Evolutionary conservation across 2,329 filamentous ascomycete species (phyloP).

Genomic region (Aureobasidium namibiae): DNA sequence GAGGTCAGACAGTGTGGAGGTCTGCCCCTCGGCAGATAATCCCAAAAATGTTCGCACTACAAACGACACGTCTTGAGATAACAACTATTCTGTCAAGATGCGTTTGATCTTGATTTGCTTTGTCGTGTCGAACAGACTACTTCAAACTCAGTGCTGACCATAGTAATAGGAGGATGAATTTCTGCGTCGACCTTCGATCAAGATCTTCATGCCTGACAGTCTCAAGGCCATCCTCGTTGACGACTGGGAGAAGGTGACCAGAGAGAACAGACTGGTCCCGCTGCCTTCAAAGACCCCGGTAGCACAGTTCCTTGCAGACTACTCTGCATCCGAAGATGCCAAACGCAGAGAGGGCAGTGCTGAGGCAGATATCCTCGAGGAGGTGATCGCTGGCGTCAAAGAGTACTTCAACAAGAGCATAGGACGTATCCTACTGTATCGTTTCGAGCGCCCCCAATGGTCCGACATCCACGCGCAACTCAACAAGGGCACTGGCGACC

Average conservation of each 20-base stretch:
- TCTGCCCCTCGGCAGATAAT: neutral
- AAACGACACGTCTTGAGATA: neutral
- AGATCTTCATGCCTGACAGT: constrained; percentile 76
- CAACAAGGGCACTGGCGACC: constrained; percentile 49
- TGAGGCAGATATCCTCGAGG: constrained; percentile 78
- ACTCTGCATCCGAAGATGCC: constrained; percentile 62
- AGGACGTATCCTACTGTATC: constrained; percentile 83
- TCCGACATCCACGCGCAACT: constrained; percentile 66
- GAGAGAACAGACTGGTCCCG: constrained; percentile 81
- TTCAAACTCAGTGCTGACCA: neutral
- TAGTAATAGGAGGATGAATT: constrained; percentile 73
- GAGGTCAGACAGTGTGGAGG: constrained; percentile 3
- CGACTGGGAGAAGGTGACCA: constrained; percentile 98
- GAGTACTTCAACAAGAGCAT: constrained; percentile 93
- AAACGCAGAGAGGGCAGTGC: constrained; percentile 59
- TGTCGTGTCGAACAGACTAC: neutral
- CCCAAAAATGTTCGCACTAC: neutral
- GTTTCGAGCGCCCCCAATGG: constrained; percentile 87
- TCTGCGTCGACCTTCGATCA: constrained; percentile 73
- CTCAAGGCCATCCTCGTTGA: constrained; percentile 91
- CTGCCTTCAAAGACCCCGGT: constrained; percentile 72
- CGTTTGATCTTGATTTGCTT: neutral
- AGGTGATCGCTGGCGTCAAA: constrained; percentile 75
- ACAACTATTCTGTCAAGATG: neutral
- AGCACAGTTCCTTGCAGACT: constrained; percentile 70